Evolutionary conservation across 1,139 yeast species (phyloP).

Genomic region (Debaryomyces nepalensis): DNA sequence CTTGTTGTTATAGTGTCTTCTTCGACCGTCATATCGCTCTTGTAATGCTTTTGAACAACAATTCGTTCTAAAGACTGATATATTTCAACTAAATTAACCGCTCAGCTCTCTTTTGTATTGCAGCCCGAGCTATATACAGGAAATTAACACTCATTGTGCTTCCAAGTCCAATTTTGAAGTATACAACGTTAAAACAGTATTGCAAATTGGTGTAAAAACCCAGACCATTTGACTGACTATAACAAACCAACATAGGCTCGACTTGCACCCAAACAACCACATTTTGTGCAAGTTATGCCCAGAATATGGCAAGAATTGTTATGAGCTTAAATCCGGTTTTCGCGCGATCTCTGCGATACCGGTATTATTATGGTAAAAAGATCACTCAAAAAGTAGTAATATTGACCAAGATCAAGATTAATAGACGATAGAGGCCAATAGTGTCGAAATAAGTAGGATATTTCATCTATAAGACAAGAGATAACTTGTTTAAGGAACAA

Average conservation of each 20-base stretch:
- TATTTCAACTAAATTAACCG: conserved; percentile 8
- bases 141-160: neutral
- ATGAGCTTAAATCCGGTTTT: neutral
- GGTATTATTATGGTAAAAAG: neutral
- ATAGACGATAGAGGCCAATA: neutral
- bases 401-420: neutral
- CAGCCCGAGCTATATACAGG: conserved; percentile 10
- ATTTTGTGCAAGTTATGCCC: no score
- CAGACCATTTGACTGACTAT: no score
- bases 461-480: neutral
- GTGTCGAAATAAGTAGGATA: neutral
- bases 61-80: neutral
- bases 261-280: no score
- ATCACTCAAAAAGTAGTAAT: neutral
- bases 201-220: neutral
- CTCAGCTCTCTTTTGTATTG: conserved; percentile 8
- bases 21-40: neutral
- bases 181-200: neutral
- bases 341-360: neutral
- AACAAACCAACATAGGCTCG: no score
- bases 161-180: neutral
- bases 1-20: neutral
- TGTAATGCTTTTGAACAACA: neutral
- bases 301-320: no score
- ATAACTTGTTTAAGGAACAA: neutral